phyloP scores from a whole-genome alignment of 1,284 basidiomycete species.

The Leccinum proximum region DNA sequence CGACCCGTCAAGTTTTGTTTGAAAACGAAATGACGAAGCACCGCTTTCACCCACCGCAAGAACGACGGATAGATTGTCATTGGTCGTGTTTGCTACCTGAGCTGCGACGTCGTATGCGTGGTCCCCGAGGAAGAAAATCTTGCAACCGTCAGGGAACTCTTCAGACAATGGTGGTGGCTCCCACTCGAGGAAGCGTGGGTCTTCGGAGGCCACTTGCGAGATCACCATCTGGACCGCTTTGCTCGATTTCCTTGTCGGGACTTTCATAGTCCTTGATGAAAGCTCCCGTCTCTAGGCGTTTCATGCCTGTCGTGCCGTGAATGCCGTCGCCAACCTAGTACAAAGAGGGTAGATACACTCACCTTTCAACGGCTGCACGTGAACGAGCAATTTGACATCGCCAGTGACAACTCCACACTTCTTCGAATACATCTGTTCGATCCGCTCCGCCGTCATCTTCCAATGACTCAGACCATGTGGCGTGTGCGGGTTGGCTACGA shows the following conservation, averaged over 20 bases:
- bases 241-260: slow-evolving; percentile 77
- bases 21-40: slow-evolving; percentile 2
- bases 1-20: slow-evolving; percentile 6
- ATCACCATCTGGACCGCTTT: slow-evolving; percentile 85
- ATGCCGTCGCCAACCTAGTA: neutral
- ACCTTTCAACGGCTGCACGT: slow-evolving; percentile 89
- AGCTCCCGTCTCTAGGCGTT: slow-evolving; percentile 85
- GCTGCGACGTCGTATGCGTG: slow-evolving; percentile 95
- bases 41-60: slow-evolving; percentile 61
- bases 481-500: slow-evolving; percentile 72
- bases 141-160: slow-evolving; percentile 90
- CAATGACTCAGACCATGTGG: slow-evolving; percentile 64
- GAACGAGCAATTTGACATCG: slow-evolving; percentile 75
- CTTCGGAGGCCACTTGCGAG: slow-evolving; percentile 78
- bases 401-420: slow-evolving; percentile 87
- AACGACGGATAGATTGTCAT: slow-evolving; percentile 69
- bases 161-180: slow-evolving; percentile 79
- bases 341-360: slow-evolving; percentile 16
- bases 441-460: slow-evolving; percentile 77
- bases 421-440: slow-evolving; percentile 89
- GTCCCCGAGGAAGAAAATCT: slow-evolving; percentile 94
- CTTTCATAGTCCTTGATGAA: slow-evolving; percentile 95
- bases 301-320: slow-evolving; percentile 56
- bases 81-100: slow-evolving; percentile 73
- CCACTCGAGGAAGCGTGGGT: slow-evolving; percentile 85